These are phyloP conservation scores for Allium sativum DNA, from an alignment of 106 monocot species.

Conservation along the genomic window DNA sequence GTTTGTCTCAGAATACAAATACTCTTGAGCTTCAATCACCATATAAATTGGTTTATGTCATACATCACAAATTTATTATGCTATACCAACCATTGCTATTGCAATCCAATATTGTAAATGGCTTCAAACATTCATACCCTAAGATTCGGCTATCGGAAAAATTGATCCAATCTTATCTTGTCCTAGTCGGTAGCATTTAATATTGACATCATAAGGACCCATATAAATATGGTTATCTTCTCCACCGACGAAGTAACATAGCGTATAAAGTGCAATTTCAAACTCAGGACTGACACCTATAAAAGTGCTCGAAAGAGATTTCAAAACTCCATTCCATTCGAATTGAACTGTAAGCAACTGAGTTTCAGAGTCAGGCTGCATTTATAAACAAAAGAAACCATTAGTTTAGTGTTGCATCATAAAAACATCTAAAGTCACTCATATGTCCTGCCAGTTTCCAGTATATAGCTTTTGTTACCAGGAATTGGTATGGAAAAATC, in stretches of 20 bases:
- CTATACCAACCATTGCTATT: too few relatives aligned
- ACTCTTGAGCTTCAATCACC: too few relatives aligned
- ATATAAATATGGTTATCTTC: conserved; percentile 74
- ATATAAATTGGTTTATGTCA: too few relatives aligned
- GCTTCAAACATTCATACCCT: background rate
- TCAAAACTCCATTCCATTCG: conserved; percentile 90
- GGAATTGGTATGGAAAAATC: too few relatives aligned
- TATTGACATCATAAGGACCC: conserved; percentile 82
- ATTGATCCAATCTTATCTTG: conserved; percentile 62
- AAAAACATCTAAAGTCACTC: too few relatives aligned
- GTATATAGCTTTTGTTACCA: too few relatives aligned
- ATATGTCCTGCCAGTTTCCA: too few relatives aligned
- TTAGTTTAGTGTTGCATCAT: background rate
- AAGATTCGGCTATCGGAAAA: conserved; percentile 67
- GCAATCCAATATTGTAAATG: too few relatives aligned
- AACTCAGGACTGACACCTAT: conserved; percentile 95
- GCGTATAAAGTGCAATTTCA: conserved; percentile 87
- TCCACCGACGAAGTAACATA: conserved; percentile 65
- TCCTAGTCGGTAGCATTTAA: conserved; percentile 82
- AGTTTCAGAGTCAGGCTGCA: conserved; percentile 90
- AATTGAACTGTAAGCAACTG: conserved; percentile 94
- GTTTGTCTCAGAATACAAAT: too few relatives aligned
- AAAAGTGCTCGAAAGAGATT: conserved; percentile 78
- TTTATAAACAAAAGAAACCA: conserved; percentile 11
- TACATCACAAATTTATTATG: too few relatives aligned